phyloP scores from a whole-genome alignment of 371 early-diverging fungal genomes.

The Lichtheimia ramosa region DNA sequence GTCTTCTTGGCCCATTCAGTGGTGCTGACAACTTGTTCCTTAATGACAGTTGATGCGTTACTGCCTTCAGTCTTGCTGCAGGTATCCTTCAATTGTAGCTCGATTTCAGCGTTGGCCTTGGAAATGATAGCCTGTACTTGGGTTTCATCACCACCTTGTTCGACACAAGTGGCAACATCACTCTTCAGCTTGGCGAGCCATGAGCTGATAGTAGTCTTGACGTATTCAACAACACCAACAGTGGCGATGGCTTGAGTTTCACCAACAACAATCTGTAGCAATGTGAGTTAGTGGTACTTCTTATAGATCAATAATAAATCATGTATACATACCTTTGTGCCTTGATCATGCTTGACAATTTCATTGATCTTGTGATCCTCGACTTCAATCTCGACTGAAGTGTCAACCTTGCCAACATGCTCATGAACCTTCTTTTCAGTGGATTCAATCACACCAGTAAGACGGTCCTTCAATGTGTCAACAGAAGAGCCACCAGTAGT shows the following conservation, averaged over 20 bases:
- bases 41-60: background rate
- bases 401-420: constrained; percentile 10
- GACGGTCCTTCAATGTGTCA: constrained; percentile 10
- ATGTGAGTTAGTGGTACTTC: background rate
- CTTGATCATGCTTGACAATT: too few species aligned
- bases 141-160: background rate
- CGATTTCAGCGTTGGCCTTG: background rate
- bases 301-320: background rate
- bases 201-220: constrained; percentile 25
- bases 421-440: constrained; percentile 27
- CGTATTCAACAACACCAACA: constrained; percentile 20
- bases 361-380: background rate
- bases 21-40: background rate
- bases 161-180: background rate
- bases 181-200: constrained; percentile 35
- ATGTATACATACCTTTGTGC: too few species aligned
- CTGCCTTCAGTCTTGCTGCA: background rate
- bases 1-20: constrained; percentile 13
- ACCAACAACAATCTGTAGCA: too few species aligned
- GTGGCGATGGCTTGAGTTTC: background rate
- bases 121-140: background rate
- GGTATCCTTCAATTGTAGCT: background rate
- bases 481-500: constrained; percentile 1
- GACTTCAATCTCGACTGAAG: constrained; percentile 3
- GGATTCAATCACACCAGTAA: constrained; percentile 24